Evolutionary conservation across 495 filamentous ascomycete genomes (phyloP).

Genomic region (Podospora fimiseda): DNA sequence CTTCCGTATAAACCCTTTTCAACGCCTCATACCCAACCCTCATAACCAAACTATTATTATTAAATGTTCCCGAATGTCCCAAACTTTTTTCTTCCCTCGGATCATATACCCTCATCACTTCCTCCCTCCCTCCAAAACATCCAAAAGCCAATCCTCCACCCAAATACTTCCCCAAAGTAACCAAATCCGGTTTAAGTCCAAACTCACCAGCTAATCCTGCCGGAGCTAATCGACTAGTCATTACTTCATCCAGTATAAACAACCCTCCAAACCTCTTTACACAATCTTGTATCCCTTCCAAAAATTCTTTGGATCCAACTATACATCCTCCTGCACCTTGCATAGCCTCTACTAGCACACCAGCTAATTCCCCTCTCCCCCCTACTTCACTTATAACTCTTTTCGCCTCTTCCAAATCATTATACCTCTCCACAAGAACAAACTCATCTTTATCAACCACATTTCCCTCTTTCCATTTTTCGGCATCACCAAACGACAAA

Average conservation of each 20-base stretch:
- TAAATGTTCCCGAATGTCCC: slow-evolving; percentile 59
- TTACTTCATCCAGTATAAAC: slow-evolving; percentile 61
- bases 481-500: slow-evolving; percentile 30
- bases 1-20: slow-evolving; percentile 35
- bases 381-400: slow-evolving; percentile 23
- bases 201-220: slow-evolving; percentile 39
- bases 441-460: slow-evolving; percentile 39
- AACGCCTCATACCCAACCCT: slow-evolving; percentile 45
- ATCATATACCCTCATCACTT: slow-evolving; percentile 53
- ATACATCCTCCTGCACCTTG: slow-evolving; percentile 51
- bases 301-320: slow-evolving; percentile 39
- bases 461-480: slow-evolving; percentile 18
- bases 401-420: slow-evolving; percentile 39
- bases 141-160: slow-evolving; percentile 59
- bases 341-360: slow-evolving; percentile 55
- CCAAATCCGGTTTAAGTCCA: slow-evolving; percentile 49
- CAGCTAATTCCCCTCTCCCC: slow-evolving; percentile 45
- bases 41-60: slow-evolving; percentile 61
- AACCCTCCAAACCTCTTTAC: slow-evolving; percentile 36
- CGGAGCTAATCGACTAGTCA: slow-evolving; percentile 50
- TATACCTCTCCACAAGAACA: slow-evolving; percentile 41
- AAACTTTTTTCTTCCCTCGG: slow-evolving; percentile 29
- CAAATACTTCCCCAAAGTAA: slow-evolving; percentile 57
- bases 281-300: slow-evolving; percentile 26
- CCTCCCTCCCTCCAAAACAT: slow-evolving; percentile 52